These are phyloP conservation scores for Termitomyces eurrhizus DNA, from an alignment of 768 basidiomycete species.

Conservation along the genomic window DNA sequence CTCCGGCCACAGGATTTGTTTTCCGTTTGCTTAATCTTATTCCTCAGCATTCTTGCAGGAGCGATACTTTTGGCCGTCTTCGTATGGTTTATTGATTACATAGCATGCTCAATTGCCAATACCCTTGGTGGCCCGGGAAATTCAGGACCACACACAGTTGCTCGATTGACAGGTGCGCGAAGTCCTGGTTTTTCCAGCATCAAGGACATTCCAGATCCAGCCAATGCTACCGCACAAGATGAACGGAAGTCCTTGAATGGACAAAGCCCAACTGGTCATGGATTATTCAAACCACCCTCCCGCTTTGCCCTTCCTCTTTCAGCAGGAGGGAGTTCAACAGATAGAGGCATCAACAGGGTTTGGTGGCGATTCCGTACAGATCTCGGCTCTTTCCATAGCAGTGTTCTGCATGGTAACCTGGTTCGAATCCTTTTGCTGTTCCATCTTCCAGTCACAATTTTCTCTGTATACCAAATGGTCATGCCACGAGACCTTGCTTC, in stretches of 20 bases:
- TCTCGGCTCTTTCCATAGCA: slow-evolving; percentile 76
- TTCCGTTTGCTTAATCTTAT: slow-evolving; percentile 75
- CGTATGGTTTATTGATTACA: slow-evolving; percentile 69
- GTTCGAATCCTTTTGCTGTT: slow-evolving; percentile 89
- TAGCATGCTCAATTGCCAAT: slow-evolving; percentile 34
- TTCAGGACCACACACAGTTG: slow-evolving; percentile 14
- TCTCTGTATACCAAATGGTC: slow-evolving; percentile 85
- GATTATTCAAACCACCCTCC: slow-evolving; percentile 21
- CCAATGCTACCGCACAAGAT: slow-evolving; percentile 25
- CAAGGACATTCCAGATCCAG: slow-evolving; percentile 48
- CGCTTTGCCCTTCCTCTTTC: slow-evolving; percentile 23
- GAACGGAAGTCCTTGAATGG: slow-evolving; percentile 49
- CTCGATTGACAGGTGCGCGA: slow-evolving; percentile 27
- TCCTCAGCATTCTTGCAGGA: slow-evolving; percentile 72
- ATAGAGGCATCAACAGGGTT: slow-evolving; percentile 33
- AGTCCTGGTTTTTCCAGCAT: slow-evolving; percentile 36
- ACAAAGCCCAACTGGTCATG: slow-evolving; percentile 23
- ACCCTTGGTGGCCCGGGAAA: slow-evolving; percentile 13
- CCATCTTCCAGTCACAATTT: slow-evolving; percentile 91
- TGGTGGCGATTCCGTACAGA: slow-evolving; percentile 59
- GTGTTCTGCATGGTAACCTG: slow-evolving; percentile 84
- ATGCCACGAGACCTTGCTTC: slow-evolving; percentile 48
- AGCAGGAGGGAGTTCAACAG: slow-evolving; percentile 20
- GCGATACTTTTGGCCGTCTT: slow-evolving; percentile 67
- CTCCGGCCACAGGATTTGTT: slow-evolving; percentile 81